These are phyloP conservation scores for Podospora conica DNA, from an alignment of 495 filamentous ascomycete genomes.

Conservation along the genomic window DNA sequence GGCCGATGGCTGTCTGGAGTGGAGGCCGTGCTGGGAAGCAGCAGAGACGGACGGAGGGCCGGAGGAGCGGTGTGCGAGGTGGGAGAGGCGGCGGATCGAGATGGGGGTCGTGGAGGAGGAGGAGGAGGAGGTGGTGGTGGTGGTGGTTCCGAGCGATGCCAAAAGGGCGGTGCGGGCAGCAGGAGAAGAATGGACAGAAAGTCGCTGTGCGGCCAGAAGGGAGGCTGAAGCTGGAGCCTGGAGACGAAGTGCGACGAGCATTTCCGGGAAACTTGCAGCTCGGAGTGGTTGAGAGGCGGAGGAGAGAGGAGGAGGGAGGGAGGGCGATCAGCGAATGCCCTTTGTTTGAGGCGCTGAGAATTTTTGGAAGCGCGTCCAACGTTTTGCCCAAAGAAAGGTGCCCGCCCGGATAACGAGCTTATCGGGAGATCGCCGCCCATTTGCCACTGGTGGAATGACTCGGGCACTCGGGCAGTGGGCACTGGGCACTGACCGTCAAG, in stretches of 20 bases:
- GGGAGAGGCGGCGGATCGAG: neutral
- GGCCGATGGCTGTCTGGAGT: neutral
- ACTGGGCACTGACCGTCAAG: no score
- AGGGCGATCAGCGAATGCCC: neutral
- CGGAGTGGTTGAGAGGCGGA: neutral
- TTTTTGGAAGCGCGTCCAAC: neutral
- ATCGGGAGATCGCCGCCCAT: neutral
- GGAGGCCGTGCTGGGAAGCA: neutral
- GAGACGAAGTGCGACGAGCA: neutral
- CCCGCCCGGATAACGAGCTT: neutral
- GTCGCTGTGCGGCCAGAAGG: neutral
- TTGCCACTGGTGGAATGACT: neutral
- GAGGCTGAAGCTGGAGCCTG: neutral
- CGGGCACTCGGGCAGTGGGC: no score
- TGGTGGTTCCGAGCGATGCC: neutral
- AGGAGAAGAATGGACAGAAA: neutral
- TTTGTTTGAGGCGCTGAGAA: neutral
- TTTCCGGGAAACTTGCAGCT: neutral
- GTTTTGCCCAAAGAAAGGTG: neutral
- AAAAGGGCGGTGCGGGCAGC: neutral
- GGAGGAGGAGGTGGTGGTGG: neutral
- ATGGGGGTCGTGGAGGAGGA: neutral
- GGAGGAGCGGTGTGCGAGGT: neutral
- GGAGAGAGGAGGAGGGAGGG: neutral
- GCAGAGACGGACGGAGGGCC: neutral